Base-by-base conservation (phyloP, 164 flowering plant species). In the Warburgia ugandensis region DNA sequence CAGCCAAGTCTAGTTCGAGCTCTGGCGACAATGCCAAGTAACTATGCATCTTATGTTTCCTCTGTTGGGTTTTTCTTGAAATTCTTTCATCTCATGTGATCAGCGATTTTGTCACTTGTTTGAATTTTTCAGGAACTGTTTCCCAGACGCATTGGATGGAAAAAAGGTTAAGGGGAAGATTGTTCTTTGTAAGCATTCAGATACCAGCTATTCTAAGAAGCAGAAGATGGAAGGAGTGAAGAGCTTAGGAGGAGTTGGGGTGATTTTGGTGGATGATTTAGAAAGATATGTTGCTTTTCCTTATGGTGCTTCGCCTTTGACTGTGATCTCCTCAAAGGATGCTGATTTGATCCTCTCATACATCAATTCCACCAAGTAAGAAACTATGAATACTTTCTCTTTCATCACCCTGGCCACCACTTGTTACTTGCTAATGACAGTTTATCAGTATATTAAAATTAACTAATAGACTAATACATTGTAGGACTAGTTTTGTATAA, bases 351-450 rank as follows among this genome's bases (percentile, higher is more conserved):
- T 89, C 36, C 57, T 66, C 33, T 58, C 80, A 35, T 85, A 89
- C 42, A 66, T 89, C 46, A 81, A 85, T 48, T 77, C 94, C 35
- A 79, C 80, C 49, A 70, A 65, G 94, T 87, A 67, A 58, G n/a
- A n/a, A n/a, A n/a, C n/a, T n/a, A n/a, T n/a, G n/a, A n/a, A n/a
- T n/a, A n/a, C n/a, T n/a, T n/a, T n/a, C n/a, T n/a, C n/a, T n/a
- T n/a, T n/a, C n/a, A n/a, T n/a, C n/a, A n/a, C n/a, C n/a, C n/a
- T n/a, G n/a, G n/a, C n/a, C n/a, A n/a, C n/a, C n/a, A n/a, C n/a
- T n/a, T n/a, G n/a, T n/a, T n/a, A n/a, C n/a, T n/a, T n/a, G n/a
- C n/a, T n/a, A n/a, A n/a, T n/a, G n/a, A n/a, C n/a, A n/a, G n/a
- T n/a, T n/a, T n/a, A n/a, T n/a, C n/a, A n/a, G n/a, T n/a, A n/a